These are phyloP conservation scores for Candida wancherniae DNA, from an alignment of 805 yeast genomes.

Conservation along the genomic window DNA sequence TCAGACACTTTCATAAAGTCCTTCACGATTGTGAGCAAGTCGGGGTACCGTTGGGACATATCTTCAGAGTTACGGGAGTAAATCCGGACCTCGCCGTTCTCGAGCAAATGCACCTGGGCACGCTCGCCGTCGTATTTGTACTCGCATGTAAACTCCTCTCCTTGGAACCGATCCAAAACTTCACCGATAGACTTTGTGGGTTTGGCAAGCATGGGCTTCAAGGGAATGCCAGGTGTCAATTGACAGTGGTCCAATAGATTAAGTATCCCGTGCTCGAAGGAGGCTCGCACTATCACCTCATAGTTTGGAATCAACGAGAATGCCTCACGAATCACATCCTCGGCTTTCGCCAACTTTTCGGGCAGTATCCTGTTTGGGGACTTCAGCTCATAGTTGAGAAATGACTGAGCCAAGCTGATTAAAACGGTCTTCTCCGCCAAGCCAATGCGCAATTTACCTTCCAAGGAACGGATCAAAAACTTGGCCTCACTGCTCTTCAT, in stretches of 20 bases:
- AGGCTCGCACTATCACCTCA: slow-evolving; percentile 65
- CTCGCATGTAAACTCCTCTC: slow-evolving; percentile 86
- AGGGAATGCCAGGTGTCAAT: slow-evolving; percentile 86
- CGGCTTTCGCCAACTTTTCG: slow-evolving; percentile 57
- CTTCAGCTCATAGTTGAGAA: slow-evolving; percentile 54
- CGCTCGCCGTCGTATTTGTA: slow-evolving; percentile 98
- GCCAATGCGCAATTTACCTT: slow-evolving; percentile 89
- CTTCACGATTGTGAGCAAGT: slow-evolving; percentile 63
- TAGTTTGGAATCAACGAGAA: slow-evolving; percentile 90
- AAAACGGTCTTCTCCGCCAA: slow-evolving; percentile 91
- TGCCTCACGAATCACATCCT: slow-evolving; percentile 76
- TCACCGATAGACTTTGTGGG: slow-evolving; percentile 95
- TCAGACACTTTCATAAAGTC: slow-evolving; percentile 44
- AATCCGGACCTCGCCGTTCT: slow-evolving; percentile 62
- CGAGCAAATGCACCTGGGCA: slow-evolving; percentile 82
- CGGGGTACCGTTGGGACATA: slow-evolving; percentile 95
- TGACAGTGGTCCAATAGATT: slow-evolving; percentile 63
- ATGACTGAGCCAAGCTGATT: slow-evolving; percentile 78
- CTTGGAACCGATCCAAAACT: slow-evolving; percentile 82
- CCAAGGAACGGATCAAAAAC: slow-evolving; percentile 81
- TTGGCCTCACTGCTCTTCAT: slow-evolving; percentile 74
- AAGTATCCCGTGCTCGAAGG: slow-evolving; percentile 63
- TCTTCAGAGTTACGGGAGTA: slow-evolving; percentile 95
- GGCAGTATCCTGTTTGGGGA: slow-evolving; percentile 23
- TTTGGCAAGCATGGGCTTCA: slow-evolving; percentile 97